Evolutionary conservation across 2,329 filamentous ascomycete genomes (phyloP), one percentile per base, ranked within the genome.

Genomic region (Amauroascus verrucosus): DNA sequence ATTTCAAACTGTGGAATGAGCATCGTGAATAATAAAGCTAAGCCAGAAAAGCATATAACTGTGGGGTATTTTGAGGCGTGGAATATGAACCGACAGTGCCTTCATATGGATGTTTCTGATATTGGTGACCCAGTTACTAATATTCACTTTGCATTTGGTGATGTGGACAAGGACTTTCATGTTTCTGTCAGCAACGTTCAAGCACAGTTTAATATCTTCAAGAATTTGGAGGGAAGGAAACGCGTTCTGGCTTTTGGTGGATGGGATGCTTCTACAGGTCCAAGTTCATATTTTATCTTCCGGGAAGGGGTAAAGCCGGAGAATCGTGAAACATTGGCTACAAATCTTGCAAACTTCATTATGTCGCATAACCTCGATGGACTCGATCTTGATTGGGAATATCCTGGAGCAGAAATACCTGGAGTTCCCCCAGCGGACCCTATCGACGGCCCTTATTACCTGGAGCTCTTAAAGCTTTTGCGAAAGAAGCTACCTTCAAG

Each of bases 171-270:
- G 0, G 63, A 69, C 33, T 72, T 65, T 49, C 62, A 63, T 22
- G 61, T 63, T 20, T 45, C 60, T 16, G 56, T 65, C 28, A 58
- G 9, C 56, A 56, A 56, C 14, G 54, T 61, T 9, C 47, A 51
- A 24, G 11, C 7, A 35, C 33, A 35, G n/a, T 35, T 35, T 35
- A 44, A 57, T 7, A 54, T 54, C 13, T 48, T 33, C 6, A 24
- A 22, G 6, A 37, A 24, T 8, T 51, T 58, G 16, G 22, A 33
- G 4, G 14, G 28, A 2, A 38, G 55, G 35, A 14, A 48, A 53
- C 37, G 71, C 74, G 68, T 75, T 30, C 24, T 74, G 4, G 68
- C 70, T 1, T 67, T 75, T 54, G 72, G 72, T 16, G 72, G 72
- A 30, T 74, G 73, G 73, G 62, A 60, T 28, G 68, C 68, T 54